phyloP scores from a whole-genome alignment of 805 yeast genomes.

The Pichia deserticola region DNA sequence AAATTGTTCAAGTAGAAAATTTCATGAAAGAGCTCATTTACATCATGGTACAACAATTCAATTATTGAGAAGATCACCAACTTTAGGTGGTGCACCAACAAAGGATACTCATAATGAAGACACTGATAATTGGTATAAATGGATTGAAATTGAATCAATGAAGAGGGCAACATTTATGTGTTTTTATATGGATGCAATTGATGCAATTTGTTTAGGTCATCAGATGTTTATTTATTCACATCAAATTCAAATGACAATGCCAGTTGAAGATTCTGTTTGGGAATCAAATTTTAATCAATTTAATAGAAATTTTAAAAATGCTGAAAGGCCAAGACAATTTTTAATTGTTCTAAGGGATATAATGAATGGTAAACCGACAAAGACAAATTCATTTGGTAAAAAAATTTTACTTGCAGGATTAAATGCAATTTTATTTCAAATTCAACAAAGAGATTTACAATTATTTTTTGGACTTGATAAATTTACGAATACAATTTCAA shows the following conservation, averaged over 20 bases:
- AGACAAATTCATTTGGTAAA: conserved; percentile 53
- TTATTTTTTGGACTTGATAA: conserved; percentile 39
- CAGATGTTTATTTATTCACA: conserved; percentile 49
- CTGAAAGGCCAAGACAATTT: conserved; percentile 36
- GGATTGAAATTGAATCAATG: conserved; percentile 77
- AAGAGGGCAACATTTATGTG: conserved; percentile 77
- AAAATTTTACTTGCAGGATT: conserved; percentile 62
- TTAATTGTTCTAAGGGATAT: conserved; percentile 50
- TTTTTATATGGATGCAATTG: conserved; percentile 71
- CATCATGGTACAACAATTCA: conserved; percentile 87
- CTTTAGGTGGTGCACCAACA: conserved; percentile 64
- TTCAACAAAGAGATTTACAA: conserved; percentile 67
- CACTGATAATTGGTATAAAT: conserved; percentile 39
- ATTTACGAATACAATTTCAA: conserved; percentile 22
- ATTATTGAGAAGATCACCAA: conserved; percentile 65
- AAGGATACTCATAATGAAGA: conserved; percentile 16
- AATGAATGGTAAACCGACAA: conserved; percentile 43
- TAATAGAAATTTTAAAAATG: conserved; percentile 17
- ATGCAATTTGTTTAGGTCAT: conserved; percentile 74
- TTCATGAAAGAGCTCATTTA: conserved; percentile 77
- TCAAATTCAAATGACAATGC: conserved; percentile 54
- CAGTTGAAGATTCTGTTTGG: conserved; percentile 60
- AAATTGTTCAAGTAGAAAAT: conserved; percentile 53
- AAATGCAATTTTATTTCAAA: conserved; percentile 58
- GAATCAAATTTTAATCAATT: conserved; percentile 24